Evolutionary conservation across 768 basidiomycete genomes (phyloP).

Genomic region (Termitomyces heimii): DNA sequence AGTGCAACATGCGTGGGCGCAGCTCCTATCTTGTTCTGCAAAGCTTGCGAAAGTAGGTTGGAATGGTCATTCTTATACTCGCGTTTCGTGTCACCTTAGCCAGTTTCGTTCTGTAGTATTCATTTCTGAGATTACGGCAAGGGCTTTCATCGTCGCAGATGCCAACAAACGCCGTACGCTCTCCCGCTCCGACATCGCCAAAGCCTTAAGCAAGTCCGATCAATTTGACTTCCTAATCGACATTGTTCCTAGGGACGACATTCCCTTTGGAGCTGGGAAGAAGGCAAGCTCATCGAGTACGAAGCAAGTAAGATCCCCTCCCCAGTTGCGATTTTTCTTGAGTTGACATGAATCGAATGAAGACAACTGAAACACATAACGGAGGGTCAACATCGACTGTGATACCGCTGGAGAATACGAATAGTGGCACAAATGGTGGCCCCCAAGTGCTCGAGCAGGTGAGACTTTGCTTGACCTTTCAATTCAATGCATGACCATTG

Average conservation of each 20-base stretch:
- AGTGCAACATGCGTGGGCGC: constrained; percentile 7
- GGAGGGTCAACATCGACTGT: constrained; percentile 5
- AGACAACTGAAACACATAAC: constrained; percentile 1
- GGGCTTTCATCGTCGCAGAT: constrained; percentile 94
- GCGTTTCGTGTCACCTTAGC: background rate
- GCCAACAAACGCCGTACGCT: constrained; percentile 95
- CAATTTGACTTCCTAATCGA: constrained; percentile 98
- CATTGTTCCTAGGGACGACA: constrained; percentile 85
- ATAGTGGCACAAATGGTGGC: background rate
- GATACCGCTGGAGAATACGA: constrained; percentile 5
- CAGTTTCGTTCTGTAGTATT: constrained; percentile 55
- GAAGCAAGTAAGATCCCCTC: constrained; percentile 13
- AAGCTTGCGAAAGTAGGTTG: constrained; percentile 93
- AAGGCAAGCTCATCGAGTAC: constrained; percentile 11
- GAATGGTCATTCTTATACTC: background rate
- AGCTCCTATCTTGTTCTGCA: constrained; percentile 95
- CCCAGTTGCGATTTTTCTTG: background rate
- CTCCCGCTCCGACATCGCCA: constrained; percentile 89
- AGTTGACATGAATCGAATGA: background rate
- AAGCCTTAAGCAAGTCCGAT: constrained; percentile 87
- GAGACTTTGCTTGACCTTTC: background rate
- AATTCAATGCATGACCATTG: background rate
- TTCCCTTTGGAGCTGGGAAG: constrained; percentile 26
- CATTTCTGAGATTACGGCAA: constrained; percentile 93
- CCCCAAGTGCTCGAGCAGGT: constrained; percentile 19